Base-by-base conservation (phyloP, 495 filamentous ascomycete genomes). In the Ramalina intermedia region DNA sequence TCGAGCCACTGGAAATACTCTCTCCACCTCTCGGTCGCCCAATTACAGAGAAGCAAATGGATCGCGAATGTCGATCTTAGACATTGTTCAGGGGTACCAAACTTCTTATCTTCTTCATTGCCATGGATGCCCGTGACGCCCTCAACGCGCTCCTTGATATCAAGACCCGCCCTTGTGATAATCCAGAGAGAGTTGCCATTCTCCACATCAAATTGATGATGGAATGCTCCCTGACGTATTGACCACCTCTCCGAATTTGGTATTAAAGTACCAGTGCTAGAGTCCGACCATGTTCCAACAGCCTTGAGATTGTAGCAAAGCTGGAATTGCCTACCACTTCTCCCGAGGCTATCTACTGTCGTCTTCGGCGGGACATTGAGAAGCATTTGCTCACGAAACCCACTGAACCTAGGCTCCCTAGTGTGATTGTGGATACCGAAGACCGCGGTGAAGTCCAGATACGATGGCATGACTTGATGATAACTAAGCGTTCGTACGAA, bases 401-500 rank as follows among this genome's bases (percentile, higher is more conserved):
- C 61, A 46, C 59, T 58, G 46, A 61, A 60, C 49, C 59, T 46
- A 24, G 57, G 51, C 49, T 63, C 56, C 37, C 52, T 43, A 43
- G 60, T 9, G 40, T 58, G 18, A 46, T 58, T 46, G 52, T 66
- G 53, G 44, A 52, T 38, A 37, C 69, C 68, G 44, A 71, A 72
- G 8, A 61, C 59, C 14, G 53, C 57, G 0, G 71, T 23, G 47
- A 71, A 70, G 41, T 72, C 68, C 0, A 72, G 47, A 51, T 64
- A 71, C 6, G 48, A 56, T 3, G 66, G 63, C 60, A 68, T 69
- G 12, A 72, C 66, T 56, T 70, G 69, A 47, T 70, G 63, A 50
- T 63, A 70, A 3, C 61, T 66, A 24, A 69, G 48, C 20, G 67
- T 60, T 20, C 59, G 47, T 0, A 46, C 24, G 11, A 71, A 45